phyloP scores from a whole-genome alignment of 495 filamentous ascomycete genomes.

The Aspergillus carlsbadensis region DNA sequence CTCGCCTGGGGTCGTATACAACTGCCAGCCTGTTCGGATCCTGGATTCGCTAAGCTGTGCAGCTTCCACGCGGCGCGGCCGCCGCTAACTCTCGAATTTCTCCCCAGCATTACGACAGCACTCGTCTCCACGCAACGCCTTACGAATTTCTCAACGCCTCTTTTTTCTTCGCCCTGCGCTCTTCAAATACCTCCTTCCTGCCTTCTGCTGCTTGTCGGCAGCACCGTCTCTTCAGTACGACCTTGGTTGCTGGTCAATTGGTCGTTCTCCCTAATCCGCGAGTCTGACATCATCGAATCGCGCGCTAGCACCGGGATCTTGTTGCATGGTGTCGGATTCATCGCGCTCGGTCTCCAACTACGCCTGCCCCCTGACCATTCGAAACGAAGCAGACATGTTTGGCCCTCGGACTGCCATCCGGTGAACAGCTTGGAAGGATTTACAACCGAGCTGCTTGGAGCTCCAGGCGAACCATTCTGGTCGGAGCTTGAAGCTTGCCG shows the following conservation, averaged over 20 bases:
- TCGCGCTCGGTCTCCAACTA: neutral
- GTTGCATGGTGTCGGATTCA: neutral
- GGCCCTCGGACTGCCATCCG: neutral
- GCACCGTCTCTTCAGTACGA: neutral
- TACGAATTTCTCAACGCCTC: neutral
- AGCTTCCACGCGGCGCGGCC: constrained; percentile 11
- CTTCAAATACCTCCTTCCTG: neutral
- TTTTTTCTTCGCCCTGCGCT: neutral
- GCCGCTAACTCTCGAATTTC: constrained; percentile 9
- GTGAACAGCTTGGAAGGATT: constrained; percentile 2
- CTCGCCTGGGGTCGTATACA: neutral
- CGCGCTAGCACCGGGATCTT: constrained; percentile 1
- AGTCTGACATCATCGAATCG: neutral
- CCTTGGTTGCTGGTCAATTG: constrained; percentile 12
- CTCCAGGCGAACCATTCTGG: neutral
- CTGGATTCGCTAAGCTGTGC: neutral
- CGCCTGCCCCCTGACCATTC: neutral
- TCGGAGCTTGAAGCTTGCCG: constrained; percentile 18
- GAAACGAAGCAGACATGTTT: constrained; percentile 14
- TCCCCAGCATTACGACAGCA: constrained; percentile 9
- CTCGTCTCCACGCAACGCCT: constrained; percentile 1
- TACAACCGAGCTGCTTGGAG: neutral
- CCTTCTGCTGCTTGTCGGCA: constrained; percentile 4
- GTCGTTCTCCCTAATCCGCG: neutral
- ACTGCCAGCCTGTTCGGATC: neutral